Percentiles rank a stretch among this genome's conserved stretches.
phyloP scores from a whole-genome alignment of 352 stramenopile species.

The Globisporangium polare region DNA sequence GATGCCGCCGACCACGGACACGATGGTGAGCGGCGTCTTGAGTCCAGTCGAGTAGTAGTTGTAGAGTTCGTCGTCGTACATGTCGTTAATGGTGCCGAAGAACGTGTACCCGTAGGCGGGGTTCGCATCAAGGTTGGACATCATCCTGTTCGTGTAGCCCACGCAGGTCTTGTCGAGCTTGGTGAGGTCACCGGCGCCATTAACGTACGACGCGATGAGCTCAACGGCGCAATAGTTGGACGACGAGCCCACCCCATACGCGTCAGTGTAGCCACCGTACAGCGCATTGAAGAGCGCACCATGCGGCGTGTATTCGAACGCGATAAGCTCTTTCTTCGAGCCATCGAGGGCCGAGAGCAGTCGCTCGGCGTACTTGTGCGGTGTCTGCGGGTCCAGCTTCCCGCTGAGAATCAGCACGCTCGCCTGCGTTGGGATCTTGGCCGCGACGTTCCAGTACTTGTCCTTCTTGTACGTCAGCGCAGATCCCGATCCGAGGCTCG shows the following conservation, averaged over 20 bases:
- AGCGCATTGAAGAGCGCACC: background rate
- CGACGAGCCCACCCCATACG: background rate
- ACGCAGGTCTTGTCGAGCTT: background rate
- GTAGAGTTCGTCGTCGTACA: background rate
- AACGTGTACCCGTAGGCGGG: background rate
- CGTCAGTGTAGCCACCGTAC: background rate
- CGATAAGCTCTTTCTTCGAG: slow-evolving; percentile 19
- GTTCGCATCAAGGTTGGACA: background rate
- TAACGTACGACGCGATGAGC: slow-evolving; percentile 38
- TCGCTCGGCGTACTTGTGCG: slow-evolving; percentile 42
- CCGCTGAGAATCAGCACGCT: slow-evolving; percentile 47
- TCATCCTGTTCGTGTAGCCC: background rate
- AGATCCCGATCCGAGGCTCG: background rate
- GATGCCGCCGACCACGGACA: background rate
- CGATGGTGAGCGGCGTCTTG: background rate
- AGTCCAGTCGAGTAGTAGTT: background rate
- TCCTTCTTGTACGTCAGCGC: background rate
- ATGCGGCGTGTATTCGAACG: background rate
- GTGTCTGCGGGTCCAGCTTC: slow-evolving; percentile 47
- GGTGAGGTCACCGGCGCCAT: background rate
- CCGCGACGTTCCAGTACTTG: slow-evolving; percentile 38
- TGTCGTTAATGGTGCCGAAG: background rate
- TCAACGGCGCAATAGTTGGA: slow-evolving; percentile 11
- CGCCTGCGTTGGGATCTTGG: slow-evolving; percentile 27
- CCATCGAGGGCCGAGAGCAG: slow-evolving; percentile 28